phyloP scores from a whole-genome alignment of 331 rosid genomes.

The Rhamnella rubrinervis region DNA sequence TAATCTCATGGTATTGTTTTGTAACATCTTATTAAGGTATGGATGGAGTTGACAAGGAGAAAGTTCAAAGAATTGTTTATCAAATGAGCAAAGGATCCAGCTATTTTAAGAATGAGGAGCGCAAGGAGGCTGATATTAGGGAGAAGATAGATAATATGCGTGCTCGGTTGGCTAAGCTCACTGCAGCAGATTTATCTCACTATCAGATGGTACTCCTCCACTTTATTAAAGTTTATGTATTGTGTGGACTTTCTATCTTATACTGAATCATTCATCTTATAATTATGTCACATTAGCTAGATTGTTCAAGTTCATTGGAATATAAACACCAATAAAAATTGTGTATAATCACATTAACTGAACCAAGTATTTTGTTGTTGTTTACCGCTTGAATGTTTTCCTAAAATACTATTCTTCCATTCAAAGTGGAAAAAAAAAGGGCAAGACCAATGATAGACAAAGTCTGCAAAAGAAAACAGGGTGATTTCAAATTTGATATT shows the following conservation, averaged over 20 bases:
- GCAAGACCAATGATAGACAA: background rate
- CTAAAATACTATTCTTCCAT: too few relatives aligned
- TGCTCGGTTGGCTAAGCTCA: slow-evolving; percentile 54
- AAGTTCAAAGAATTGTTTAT: slow-evolving; percentile 77
- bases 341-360: too few relatives aligned
- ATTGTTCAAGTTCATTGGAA: too few relatives aligned
- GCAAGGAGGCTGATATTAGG: slow-evolving; percentile 65
- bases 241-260: background rate
- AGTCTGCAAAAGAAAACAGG: background rate
- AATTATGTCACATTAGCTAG: too few relatives aligned
- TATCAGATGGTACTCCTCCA: slow-evolving; percentile 44
- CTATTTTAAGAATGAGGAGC: slow-evolving; percentile 81
- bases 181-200: slow-evolving; percentile 47
- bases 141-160: slow-evolving; percentile 68
- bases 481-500: background rate
- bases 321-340: too few relatives aligned
- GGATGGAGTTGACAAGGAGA: slow-evolving; percentile 94
- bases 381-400: too few relatives aligned
- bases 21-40: slow-evolving; percentile 51
- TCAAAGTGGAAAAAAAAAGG: too few relatives aligned
- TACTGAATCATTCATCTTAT: background rate
- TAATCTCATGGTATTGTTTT: background rate
- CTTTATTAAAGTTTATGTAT: background rate
- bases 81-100: slow-evolving; percentile 97
- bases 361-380: too few relatives aligned